Evolutionary conservation across 2,329 filamentous ascomycete species (phyloP).

Genomic region (Plenodomus tracheiphilus): DNA sequence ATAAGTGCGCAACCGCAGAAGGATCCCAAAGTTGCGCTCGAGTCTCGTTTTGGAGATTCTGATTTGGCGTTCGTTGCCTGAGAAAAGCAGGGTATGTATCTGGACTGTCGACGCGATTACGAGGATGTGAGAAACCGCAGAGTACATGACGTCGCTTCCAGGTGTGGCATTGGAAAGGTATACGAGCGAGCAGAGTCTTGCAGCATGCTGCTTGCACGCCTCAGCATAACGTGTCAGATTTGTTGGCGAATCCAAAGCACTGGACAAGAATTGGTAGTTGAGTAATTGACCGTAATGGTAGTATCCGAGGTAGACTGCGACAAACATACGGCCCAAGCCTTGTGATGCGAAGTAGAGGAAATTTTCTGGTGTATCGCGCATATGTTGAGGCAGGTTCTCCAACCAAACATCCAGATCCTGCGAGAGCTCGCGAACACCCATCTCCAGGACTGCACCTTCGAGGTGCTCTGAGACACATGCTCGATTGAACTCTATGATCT

Average conservation of each 20-base stretch:
- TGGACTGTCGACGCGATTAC: conserved; percentile 30
- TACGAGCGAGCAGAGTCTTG: conserved; percentile 25
- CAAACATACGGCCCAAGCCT: conserved; percentile 27
- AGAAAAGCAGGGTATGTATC: conserved; percentile 28
- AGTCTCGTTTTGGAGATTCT: conserved; percentile 24
- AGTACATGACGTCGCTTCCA: conserved; percentile 26
- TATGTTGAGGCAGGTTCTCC: conserved; percentile 23
- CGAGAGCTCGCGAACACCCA: conserved; percentile 20
- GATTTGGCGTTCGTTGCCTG: conserved; percentile 22
- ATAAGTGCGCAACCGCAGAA: conserved; percentile 23
- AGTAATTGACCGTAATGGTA: conserved; percentile 29
- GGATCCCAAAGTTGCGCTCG: conserved; percentile 29
- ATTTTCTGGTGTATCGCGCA: conserved; percentile 28
- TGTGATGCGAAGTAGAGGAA: conserved; percentile 24
- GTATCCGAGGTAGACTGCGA: conserved; percentile 27
- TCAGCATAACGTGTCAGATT: conserved; percentile 20
- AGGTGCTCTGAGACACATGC: conserved; percentile 27
- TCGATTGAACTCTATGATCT: conserved; percentile 28
- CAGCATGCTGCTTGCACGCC: conserved; percentile 27
- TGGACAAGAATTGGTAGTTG: conserved; percentile 27
- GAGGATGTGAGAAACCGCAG: conserved; percentile 26
- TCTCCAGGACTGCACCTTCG: conserved; percentile 17
- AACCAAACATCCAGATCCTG: conserved; percentile 24
- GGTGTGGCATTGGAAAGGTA: conserved; percentile 24
- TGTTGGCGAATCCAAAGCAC: conserved; percentile 13